Evolutionary conservation across 805 yeast genomes (phyloP), one percentile per base, ranked within the genome.

Genomic region (Schwanniomyces vanrijiae): DNA sequence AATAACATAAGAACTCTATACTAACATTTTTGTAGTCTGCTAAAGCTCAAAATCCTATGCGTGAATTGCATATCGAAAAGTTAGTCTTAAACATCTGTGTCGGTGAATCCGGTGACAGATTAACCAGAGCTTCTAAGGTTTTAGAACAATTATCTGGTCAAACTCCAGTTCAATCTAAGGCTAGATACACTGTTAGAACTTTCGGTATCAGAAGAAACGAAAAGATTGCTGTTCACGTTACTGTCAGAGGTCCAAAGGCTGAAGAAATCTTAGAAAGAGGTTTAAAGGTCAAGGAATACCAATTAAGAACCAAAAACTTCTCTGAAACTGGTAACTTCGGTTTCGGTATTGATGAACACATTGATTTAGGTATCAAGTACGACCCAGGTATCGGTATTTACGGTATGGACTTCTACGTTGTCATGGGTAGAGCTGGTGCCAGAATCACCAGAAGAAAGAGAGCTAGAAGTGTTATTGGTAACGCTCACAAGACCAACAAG

Each of bases 161-260:
- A 83, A 94, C 99, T 70, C 99, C 99, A 77, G 99, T 94, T 68
- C 97, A 89, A 79, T 91, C 98, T 68, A 94, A 94, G 87, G 99
- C 99, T 69, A 89, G 99, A 84, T 94, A 94, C 90, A 94, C 99
- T 62, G 97, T 94, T 71, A 90, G 99, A 88, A 88, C 98, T 59
- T 94, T 94, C 80, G 96, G 97, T 86, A 94, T 94, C 86, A 91
- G 99, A 86, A 90, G 99, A 89, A 94, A 94, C 82, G 99, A 94
- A 81, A 92, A 94, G 86, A 94, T 94, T 73, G 90, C 99, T 61
- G 97, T 91, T 65, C 99, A 94, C 81, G 99, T 94, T 62, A 94
- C 99, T 75, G 84, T 94, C 78, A 90, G 99, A 84, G 99, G 99
- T 70, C 98, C 99, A 82, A 94, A 92, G 82, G 77, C 77, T 58